Evolutionary conservation across 108 stramenopile genomes (phyloP).

Genomic region (Cyclotella cryptica): DNA sequence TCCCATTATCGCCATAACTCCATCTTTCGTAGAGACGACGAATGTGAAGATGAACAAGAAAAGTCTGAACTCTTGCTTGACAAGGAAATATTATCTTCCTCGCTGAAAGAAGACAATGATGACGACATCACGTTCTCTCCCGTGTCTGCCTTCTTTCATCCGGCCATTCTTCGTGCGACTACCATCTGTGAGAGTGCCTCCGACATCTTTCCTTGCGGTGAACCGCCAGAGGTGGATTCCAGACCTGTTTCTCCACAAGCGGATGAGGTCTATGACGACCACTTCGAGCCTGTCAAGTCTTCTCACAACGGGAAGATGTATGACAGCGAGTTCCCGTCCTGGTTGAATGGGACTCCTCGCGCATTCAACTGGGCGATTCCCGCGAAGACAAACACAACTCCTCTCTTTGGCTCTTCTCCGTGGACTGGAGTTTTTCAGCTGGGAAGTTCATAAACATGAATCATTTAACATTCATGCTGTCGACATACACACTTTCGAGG

Average conservation of each 20-base stretch:
- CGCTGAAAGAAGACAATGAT: neutral
- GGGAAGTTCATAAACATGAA: neutral
- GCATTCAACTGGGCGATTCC: conserved; percentile 10
- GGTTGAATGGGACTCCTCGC: neutral
- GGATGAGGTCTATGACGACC: neutral
- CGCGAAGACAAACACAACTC: neutral
- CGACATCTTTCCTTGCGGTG: conserved; percentile 14
- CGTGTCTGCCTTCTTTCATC: conserved; percentile 18
- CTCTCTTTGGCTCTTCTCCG: conserved; percentile 1
- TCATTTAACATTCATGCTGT: too few species aligned
- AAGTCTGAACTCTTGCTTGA: neutral
- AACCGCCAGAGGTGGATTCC: conserved; percentile 26
- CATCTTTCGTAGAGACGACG: neutral
- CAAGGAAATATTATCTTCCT: neutral
- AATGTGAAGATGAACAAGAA: neutral
- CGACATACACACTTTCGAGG: too few species aligned
- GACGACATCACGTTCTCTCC: conserved; percentile 4
- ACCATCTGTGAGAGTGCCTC: conserved; percentile 23
- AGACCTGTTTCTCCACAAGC: neutral
- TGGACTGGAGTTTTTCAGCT: conserved; percentile 16
- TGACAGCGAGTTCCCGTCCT: neutral
- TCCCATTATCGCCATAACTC: conserved; percentile 2
- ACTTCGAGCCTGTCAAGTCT: neutral
- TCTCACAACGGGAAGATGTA: neutral
- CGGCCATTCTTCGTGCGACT: conserved; percentile 12